Conservation (phyloP, 1,284 basidiomycete genomes). For the Cutaneotrichosporon dermatis region DNA sequence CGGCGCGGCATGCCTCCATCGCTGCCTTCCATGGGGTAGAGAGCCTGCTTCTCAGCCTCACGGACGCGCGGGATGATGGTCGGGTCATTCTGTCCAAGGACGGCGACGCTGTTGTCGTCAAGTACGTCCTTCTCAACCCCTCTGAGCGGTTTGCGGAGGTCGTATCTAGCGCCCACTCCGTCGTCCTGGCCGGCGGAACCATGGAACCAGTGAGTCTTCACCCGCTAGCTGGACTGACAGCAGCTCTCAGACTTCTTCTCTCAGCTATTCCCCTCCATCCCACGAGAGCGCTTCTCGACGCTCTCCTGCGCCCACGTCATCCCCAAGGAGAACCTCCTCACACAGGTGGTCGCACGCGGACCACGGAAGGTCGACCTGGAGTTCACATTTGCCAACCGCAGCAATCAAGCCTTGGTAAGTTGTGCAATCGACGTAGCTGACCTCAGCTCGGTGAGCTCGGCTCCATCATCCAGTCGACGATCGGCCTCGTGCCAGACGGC, state of each 20-base stretch:
- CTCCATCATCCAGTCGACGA: conserved; percentile 72
- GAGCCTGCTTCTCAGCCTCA: conserved; percentile 75
- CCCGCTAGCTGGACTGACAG: background rate
- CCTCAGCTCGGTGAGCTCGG: conserved; percentile 78
- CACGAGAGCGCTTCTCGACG: conserved; percentile 61
- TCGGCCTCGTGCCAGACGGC: conserved; percentile 74
- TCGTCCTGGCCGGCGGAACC: conserved; percentile 90
- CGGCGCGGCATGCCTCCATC: conserved; percentile 50
- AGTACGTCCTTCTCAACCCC: conserved; percentile 93
- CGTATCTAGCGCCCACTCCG: conserved; percentile 69
- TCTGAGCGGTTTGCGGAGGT: conserved; percentile 79
- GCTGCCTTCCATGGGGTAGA: conserved; percentile 81
- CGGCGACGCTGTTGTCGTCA: conserved; percentile 54
- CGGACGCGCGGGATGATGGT: conserved; percentile 72
- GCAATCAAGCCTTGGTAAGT: conserved; percentile 63
- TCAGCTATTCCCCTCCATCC: conserved; percentile 73
- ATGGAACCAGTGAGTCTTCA: conserved; percentile 79
- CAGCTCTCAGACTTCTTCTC: conserved; percentile 83
- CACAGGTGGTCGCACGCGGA: conserved; percentile 71
- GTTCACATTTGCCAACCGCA: conserved; percentile 75
- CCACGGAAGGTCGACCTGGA: conserved; percentile 71
- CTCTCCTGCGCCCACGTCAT: conserved; percentile 95
- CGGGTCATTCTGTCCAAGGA: conserved; percentile 49
- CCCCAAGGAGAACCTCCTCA: conserved; percentile 70
- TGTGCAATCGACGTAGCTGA: background rate